Percentiles rank a stretch among this genome's conserved stretches.
Evolutionary conservation across 257 asterid genomes (phyloP).

Genomic region (Echium plantagineum): DNA sequence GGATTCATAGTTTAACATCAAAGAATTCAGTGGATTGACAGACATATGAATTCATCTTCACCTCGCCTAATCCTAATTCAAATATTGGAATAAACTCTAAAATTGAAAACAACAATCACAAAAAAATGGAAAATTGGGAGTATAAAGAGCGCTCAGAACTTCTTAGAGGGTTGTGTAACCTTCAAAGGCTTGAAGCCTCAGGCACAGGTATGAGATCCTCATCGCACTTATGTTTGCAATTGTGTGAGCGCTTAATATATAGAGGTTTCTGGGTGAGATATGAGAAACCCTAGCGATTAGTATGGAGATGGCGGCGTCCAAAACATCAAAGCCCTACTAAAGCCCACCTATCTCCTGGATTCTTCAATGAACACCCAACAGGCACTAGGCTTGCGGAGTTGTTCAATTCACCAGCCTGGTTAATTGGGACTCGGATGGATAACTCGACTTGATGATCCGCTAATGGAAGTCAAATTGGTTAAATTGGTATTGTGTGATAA

Average conservation of each 20-base stretch:
- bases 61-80: conserved; percentile 9
- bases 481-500: too few species aligned
- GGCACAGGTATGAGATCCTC: conserved; percentile 13
- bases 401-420: too few species aligned
- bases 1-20: conserved; percentile 35
- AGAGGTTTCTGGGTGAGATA: neutral
- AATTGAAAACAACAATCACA: neutral
- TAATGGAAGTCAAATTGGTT: too few species aligned
- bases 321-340: neutral
- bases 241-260: neutral
- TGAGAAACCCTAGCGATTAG: neutral
- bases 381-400: too few species aligned
- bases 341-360: too few species aligned
- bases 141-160: conserved; percentile 24
- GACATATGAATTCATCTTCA: conserved; percentile 33
- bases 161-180: conserved; percentile 34
- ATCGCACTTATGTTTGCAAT: neutral
- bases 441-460: too few species aligned
- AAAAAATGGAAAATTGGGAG: neutral
- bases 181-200: conserved; percentile 17
- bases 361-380: too few species aligned
- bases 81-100: too few species aligned
- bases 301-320: neutral
- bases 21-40: conserved; percentile 33
- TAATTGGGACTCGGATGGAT: too few species aligned